Evolutionary conservation across 306 rosid species (phyloP), one percentile per base, ranked within the genome.

Genomic region (Gastrolobium bilobum): DNA sequence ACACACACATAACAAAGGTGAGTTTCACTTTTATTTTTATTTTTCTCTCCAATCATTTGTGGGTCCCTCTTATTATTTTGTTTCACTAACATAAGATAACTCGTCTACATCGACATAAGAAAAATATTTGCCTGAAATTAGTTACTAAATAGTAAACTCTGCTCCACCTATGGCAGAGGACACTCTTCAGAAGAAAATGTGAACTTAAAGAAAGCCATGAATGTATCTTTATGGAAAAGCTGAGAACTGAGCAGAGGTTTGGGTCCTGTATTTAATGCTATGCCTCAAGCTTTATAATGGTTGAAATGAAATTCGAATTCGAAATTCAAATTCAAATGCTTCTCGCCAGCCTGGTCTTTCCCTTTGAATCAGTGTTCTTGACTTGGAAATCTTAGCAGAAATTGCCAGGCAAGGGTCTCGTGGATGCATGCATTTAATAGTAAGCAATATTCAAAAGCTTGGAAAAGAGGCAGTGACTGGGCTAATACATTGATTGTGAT

Each of bases 401-500:
- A 78, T 48, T 31, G 43, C 15, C 14, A 59, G 11, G 75, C 51
- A 81, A 74, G 64, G 77, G 38, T 42, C 31, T 79, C 54, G 68
- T 73, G 75, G 67, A 15, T 79, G 63, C 76, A 79, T 60, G 62
- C 88, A 87, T 82, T 82, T 29, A 85, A 79, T 84, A 63, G 66
- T 20, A 66, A 62, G 71, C 59, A 63, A 79, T 58, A 29, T 64
- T 68, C 53, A 73, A 15, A 14, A 11, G 50, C 2, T 47, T 40
- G 35, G 46, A 58, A 51, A 35, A 66, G 53, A 3, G 69, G 74
- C 2, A 29, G 77, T 51, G 84, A 85, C 30, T 57, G 81, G 75
- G 46, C 73, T 78, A 40, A 75, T 47, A 56, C 81, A 89, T 89
- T 89, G 79, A 90, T 79, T 78, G 83, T 56, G 85, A 48, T 65